Base-by-base conservation (phyloP, 2,329 filamentous ascomycete genomes). In the Grosmannia penicillata region DNA sequence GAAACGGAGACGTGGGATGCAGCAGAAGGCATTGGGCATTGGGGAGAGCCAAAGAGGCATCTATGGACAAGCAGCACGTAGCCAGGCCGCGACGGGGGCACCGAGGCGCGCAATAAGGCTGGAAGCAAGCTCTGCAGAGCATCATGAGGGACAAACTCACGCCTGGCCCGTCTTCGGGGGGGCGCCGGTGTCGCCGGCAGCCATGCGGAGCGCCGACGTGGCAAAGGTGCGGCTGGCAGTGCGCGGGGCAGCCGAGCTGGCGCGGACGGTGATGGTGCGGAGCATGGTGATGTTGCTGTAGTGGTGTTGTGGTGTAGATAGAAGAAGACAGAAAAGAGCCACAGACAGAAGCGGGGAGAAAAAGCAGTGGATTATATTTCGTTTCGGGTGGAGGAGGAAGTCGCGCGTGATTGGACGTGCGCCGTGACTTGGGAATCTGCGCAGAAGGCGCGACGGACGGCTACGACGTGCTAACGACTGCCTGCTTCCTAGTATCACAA, bases 151-250 rank as follows among this genome's bases (percentile, higher is more conserved):
- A 18, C 4, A 30, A 10, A 64, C 69, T 55, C 58, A 75, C 70
- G 68, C 63, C 53, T 54, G 49, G 44, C 69, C 68, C 10, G 59
- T 59, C 57, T 63, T 68, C 51, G 63, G 66, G 45, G 69, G 68
- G 40, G 70, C 60, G 42, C 80, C 80, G 46, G 74, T 78, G 56
- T 85, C 82, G 47, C 82, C 82, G 49, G 71, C 78, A 44, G 57
- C 62, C 74, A 84, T 81, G 54, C 60, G 69, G 55, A 72, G 66
- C 48, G 67, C 58, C 42, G 76, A 71, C 47, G 69, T 73, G 45
- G 75, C 68, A 63, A 85, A 80, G 49, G 75, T 68, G 47, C 69
- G 66, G 54, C 54, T 53, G 45, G 63, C 51, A 45, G 62, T 52
- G 51, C 66, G 60, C 53, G 59, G 62, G 49, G 70, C 62, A 51